Percentiles rank a stretch among this genome's conserved stretches.
These are phyloP conservation scores for Tetrahymena elliotti DNA, from an alignment of 73 alveolate species.

Conservation along the genomic window DNA sequence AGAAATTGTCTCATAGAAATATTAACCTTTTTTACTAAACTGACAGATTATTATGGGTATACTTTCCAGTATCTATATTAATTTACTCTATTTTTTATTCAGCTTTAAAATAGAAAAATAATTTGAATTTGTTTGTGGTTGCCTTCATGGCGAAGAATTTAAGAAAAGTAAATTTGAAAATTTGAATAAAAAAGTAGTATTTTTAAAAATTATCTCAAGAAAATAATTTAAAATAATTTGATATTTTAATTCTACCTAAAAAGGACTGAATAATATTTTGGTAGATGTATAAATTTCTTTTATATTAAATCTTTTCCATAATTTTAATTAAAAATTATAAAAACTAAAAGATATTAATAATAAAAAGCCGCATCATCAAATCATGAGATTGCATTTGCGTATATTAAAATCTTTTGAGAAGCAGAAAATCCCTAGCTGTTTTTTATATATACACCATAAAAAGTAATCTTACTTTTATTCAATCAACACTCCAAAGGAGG, in stretches of 20 bases:
- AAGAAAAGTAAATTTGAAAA: neutral
- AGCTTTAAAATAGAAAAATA: neutral
- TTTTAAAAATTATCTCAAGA: neutral
- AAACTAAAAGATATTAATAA: neutral
- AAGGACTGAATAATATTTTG: neutral
- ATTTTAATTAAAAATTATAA: too few relatives aligned
- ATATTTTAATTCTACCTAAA: neutral
- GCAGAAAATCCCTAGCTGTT: neutral
- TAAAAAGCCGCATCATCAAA: too few relatives aligned
- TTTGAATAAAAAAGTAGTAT: neutral
- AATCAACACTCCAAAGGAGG: neutral
- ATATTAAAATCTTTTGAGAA: neutral
- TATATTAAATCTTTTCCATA: neutral
- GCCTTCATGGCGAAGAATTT: neutral
- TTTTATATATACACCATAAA: neutral
- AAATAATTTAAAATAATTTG: neutral
- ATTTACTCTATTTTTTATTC: neutral
- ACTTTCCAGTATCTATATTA: neutral
- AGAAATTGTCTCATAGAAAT: neutral
- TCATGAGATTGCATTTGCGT: neutral
- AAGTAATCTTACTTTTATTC: neutral
- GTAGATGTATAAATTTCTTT: neutral
- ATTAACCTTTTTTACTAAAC: neutral
- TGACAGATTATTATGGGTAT: neutral
- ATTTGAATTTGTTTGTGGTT: neutral